Percentiles rank a stretch among this genome's conserved stretches.
phyloP scores from a whole-genome alignment of 805 yeast species.

The Wickerhamomyces mucosus region DNA sequence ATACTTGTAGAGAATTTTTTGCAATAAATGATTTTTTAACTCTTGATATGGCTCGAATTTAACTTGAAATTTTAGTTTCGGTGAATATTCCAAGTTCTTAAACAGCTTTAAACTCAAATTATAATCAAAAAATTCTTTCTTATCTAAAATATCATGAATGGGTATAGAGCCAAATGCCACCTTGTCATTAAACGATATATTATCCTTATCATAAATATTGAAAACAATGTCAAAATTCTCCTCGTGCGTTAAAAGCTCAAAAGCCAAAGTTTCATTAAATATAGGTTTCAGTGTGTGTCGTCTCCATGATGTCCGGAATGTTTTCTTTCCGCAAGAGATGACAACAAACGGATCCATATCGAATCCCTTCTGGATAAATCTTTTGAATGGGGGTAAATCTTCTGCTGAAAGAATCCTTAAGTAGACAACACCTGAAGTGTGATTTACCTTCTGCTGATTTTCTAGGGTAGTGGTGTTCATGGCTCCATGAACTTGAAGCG shows the following conservation, averaged over 20 bases:
- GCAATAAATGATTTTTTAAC: conserved; percentile 65
- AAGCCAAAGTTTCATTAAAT: conserved; percentile 70
- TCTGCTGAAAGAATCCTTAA: conserved; percentile 66
- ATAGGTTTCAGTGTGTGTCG: conserved; percentile 77
- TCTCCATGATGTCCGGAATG: conserved; percentile 77
- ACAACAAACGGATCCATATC: conserved; percentile 98
- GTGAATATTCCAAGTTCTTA: conserved; percentile 26
- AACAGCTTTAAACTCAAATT: conserved; percentile 28
- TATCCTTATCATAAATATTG: conserved; percentile 76
- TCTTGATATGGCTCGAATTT: conserved; percentile 58
- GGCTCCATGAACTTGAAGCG: not conserved
- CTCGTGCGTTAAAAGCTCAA: conserved; percentile 67
- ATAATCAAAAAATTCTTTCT: conserved; percentile 18
- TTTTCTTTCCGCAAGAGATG: conserved; percentile 79
- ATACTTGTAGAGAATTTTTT: conserved; percentile 45
- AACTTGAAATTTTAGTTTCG: conserved; percentile 49
- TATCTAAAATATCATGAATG: conserved; percentile 34
- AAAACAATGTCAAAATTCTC: conserved; percentile 55
- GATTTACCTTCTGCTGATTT: not conserved
- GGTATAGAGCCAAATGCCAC: conserved; percentile 62
- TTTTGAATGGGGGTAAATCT: conserved; percentile 70
- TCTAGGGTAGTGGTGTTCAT: not conserved
- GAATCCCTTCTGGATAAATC: conserved; percentile 59
- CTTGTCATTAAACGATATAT: conserved; percentile 71
- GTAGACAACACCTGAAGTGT: conserved; percentile 54